These are phyloP conservation scores for Alloteropsis angusta DNA, from an alignment of 202 grass and related monocot genomes.

Conservation along the genomic window DNA sequence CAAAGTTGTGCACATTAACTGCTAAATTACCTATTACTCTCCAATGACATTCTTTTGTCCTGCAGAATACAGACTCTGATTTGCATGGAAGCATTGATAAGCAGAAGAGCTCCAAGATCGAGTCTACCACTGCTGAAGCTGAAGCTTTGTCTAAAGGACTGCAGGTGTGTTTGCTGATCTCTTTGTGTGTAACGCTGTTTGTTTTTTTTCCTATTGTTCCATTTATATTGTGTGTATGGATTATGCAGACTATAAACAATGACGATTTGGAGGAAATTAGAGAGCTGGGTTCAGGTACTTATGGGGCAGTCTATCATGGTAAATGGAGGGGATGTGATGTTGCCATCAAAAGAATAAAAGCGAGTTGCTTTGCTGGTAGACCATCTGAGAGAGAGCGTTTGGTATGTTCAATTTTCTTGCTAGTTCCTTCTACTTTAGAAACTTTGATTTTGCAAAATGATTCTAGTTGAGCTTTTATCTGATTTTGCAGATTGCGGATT, in stretches of 20 bases:
- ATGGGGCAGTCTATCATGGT: slow-evolving; percentile 87
- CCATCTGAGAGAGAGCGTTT: slow-evolving; percentile 92
- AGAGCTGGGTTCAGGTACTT: slow-evolving; percentile 90
- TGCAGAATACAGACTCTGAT: slow-evolving; percentile 46
- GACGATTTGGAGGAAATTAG: slow-evolving; percentile 98
- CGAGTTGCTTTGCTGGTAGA: slow-evolving; percentile 78
- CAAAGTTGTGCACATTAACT: background rate
- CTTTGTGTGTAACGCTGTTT: slow-evolving; percentile 1
- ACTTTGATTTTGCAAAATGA: background rate
- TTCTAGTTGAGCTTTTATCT: slow-evolving; percentile 22
- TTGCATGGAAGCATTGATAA: slow-evolving; percentile 39
- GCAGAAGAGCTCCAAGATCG: slow-evolving; percentile 52
- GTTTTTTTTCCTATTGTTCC: slow-evolving; percentile 8
- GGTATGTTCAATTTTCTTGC: slow-evolving; percentile 40
- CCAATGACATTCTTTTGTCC: slow-evolving; percentile 21
- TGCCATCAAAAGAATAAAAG: slow-evolving; percentile 99
- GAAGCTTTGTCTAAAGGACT: slow-evolving; percentile 82
- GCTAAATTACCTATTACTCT: slow-evolving; percentile 1
- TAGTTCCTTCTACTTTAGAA: background rate
- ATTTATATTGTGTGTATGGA: slow-evolving; percentile 25
- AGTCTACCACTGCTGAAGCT: slow-evolving; percentile 67
- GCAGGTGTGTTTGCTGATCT: slow-evolving; percentile 49
- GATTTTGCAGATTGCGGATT: slow-evolving; percentile 86
- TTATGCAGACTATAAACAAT: slow-evolving; percentile 79
- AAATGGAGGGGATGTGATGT: slow-evolving; percentile 99